Percentiles rank a stretch among this genome's conserved stretches.
Evolutionary conservation across 495 filamentous ascomycete genomes (phyloP).

Genomic region (Gamarada debralockiae): DNA sequence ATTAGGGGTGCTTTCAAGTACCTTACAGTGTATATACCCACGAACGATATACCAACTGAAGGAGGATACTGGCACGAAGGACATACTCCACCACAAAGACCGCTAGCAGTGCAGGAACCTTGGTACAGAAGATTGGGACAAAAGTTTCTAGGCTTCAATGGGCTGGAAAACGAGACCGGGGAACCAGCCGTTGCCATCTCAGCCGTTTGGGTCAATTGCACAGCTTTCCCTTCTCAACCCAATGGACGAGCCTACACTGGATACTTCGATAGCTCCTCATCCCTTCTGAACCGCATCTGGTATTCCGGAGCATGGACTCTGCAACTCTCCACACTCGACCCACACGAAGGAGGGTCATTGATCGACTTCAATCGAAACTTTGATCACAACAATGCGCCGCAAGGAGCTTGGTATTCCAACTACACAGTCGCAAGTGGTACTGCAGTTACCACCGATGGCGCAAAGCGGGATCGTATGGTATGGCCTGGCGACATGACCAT

Average conservation of each 20-base stretch:
- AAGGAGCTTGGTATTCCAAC: constrained; percentile 37
- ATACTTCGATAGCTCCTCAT: constrained; percentile 43
- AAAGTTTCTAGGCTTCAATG: constrained; percentile 16
- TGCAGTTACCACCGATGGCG: constrained; percentile 49
- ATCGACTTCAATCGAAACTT: constrained; percentile 35
- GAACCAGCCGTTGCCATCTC: constrained; percentile 23
- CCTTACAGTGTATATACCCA: constrained; percentile 30
- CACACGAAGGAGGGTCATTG: constrained; percentile 41
- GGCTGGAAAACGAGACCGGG: constrained; percentile 10
- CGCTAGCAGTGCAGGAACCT: not conserved
- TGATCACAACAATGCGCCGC: constrained; percentile 30
- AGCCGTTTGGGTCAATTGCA: constrained; percentile 33
- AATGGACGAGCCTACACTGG: constrained; percentile 41
- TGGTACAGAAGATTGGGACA: constrained; percentile 15
- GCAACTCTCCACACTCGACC: constrained; percentile 53
- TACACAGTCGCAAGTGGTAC: constrained; percentile 49
- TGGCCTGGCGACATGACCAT: constrained; percentile 52
- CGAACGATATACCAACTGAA: constrained; percentile 12
- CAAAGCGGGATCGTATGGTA: constrained; percentile 54
- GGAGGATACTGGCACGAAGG: constrained; percentile 21
- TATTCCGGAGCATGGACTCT: constrained; percentile 62
- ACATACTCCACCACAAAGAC: not conserved
- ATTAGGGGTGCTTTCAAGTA: constrained; percentile 36
- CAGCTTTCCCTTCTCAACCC: constrained; percentile 31
- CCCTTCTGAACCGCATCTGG: constrained; percentile 53